A percentile compares a stretch with the other conserved stretches of the same genome.
These are phyloP conservation scores for Chionographis japonica DNA, from an alignment of 106 monocot species.

Conservation along the genomic window DNA sequence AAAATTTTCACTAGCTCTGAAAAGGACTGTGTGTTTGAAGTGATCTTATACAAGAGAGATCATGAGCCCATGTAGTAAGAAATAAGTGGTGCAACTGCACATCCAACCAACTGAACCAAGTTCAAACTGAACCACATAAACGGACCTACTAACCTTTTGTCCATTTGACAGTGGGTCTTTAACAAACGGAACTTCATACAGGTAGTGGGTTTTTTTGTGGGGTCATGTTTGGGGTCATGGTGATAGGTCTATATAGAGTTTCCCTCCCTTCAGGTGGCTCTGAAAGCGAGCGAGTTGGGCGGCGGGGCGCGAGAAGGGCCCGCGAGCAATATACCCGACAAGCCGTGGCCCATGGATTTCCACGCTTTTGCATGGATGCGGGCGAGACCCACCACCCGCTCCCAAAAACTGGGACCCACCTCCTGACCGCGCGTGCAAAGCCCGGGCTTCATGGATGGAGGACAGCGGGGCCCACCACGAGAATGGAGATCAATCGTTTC, in stretches of 20 bases:
- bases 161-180: too few species aligned
- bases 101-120: too few species aligned
- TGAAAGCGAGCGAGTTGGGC: too few species aligned
- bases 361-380: conserved; percentile 4
- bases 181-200: too few species aligned
- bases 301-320: not conserved
- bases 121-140: too few species aligned
- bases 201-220: too few species aligned
- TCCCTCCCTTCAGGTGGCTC: too few species aligned
- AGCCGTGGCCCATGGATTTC: not conserved
- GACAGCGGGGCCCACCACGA: not conserved
- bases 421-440: conserved; percentile 10
- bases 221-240: too few species aligned
- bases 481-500: too few species aligned
- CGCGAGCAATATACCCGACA: not conserved
- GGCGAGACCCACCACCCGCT: not conserved
- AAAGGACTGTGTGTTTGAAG: not conserved
- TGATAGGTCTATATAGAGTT: too few species aligned
- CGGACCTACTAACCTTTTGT: too few species aligned
- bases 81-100: not conserved
- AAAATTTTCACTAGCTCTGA: not conserved
- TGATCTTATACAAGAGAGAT: not conserved
- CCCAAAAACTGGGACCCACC: not conserved
- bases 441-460: conserved; percentile 5
- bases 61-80: not conserved